Evolutionary conservation across 108 stramenopile species (phyloP).

Genomic region (Nannochloropsis gaditana): DNA sequence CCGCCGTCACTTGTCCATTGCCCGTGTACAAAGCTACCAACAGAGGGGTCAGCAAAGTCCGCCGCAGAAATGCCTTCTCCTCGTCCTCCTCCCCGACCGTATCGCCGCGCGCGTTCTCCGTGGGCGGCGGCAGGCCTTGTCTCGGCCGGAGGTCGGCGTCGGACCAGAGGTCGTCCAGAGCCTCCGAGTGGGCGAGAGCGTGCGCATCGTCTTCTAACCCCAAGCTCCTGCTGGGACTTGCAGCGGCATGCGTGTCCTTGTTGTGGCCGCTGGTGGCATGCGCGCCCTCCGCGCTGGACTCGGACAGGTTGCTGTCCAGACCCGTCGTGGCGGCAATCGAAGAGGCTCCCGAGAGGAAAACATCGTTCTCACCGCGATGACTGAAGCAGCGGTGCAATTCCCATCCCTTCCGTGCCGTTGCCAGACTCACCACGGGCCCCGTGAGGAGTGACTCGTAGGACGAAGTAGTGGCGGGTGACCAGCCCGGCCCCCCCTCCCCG

Average conservation of each 20-base stretch:
- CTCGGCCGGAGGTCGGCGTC: background rate
- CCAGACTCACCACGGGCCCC: slow-evolving; percentile 9
- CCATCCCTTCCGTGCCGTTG: background rate
- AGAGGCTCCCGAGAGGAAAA: background rate
- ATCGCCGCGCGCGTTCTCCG: background rate
- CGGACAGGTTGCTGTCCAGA: background rate
- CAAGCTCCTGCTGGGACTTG: background rate
- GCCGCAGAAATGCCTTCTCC: background rate
- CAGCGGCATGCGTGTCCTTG: background rate
- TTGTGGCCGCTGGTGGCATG: background rate
- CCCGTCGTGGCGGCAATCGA: background rate
- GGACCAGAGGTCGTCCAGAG: background rate
- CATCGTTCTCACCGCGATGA: background rate
- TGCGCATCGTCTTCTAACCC: background rate
- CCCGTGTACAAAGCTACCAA: background rate
- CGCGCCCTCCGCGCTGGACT: background rate
- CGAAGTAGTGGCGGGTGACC: background rate
- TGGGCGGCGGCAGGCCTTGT: background rate
- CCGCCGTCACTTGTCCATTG: background rate
- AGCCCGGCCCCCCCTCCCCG: background rate
- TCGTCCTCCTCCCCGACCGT: background rate
- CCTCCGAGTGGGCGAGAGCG: background rate
- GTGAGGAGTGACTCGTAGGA: background rate
- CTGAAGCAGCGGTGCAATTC: background rate
- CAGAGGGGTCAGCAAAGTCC: background rate